Evolutionary conservation across 495 filamentous ascomycete genomes (phyloP).

Genomic region (Xanthoparmelia taractica): DNA sequence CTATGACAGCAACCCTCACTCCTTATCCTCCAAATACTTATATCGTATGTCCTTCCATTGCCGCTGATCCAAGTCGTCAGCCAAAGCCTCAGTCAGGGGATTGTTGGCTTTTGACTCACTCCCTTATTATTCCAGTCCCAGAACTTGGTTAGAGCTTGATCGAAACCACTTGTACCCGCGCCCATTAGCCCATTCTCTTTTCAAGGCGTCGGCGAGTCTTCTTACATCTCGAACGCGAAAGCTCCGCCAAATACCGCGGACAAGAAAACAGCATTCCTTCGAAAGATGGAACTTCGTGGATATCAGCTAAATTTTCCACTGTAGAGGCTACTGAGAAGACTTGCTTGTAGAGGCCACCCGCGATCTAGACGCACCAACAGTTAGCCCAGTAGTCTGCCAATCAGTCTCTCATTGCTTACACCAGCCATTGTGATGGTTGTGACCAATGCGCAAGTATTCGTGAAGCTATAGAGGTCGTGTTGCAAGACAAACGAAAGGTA

Average conservation of each 20-base stretch:
- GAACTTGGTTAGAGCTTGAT: conserved; percentile 65
- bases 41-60: conserved; percentile 99
- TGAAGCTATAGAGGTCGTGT: not conserved
- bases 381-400: conserved; percentile 33
- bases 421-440: conserved; percentile 46
- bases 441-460: not conserved
- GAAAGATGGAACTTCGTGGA: conserved; percentile 63
- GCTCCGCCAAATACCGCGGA: conserved; percentile 75
- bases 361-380: conserved; percentile 39
- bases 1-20: conserved; percentile 35
- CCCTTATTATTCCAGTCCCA: conserved; percentile 88
- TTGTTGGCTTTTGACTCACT: conserved; percentile 47
- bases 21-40: conserved; percentile 67
- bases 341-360: conserved; percentile 72
- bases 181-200: conserved; percentile 19
- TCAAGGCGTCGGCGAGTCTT: conserved; percentile 16
- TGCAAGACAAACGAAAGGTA: not conserved
- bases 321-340: conserved; percentile 36
- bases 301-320: conserved; percentile 9
- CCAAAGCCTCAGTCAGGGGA: not conserved
- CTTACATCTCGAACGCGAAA: conserved; percentile 92
- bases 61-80: conserved; percentile 47
- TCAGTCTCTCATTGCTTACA: conserved; percentile 35
- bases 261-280: conserved; percentile 77
- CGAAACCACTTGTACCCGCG: conserved; percentile 56